Base-by-base conservation (phyloP, 441 rosid species). In the Populus trichocarpa region DNA sequence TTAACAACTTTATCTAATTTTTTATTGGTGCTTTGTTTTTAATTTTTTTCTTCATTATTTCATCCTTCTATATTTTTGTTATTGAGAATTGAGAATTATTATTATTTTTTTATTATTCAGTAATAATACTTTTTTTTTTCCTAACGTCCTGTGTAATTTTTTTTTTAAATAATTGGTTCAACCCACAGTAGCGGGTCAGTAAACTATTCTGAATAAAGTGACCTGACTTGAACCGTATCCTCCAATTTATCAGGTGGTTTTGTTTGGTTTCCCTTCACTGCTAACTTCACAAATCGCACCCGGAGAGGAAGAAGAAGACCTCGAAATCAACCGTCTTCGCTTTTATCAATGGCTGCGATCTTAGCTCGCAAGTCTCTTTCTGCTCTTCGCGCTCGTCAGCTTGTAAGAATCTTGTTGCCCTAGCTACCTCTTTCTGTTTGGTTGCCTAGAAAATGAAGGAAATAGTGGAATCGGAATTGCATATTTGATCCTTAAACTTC, bases 361-460 rank as follows among this genome's bases (percentile, higher is more conserved):
- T 78, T 94, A 71, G 97, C 96, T 84, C 97, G 98, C 83, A 93
- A 90, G 84, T 91, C 98, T 67, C 89, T 96, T 75, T 83, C 83
- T 63, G 86, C 88, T 76, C 86, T 94, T 73, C 92, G 89, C 40
- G 88, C 93, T 85, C 96, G 98, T 69, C 92, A 91, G 78, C 88
- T 90, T 77, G 98, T 94, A 74, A 83, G 94, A 38, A 69, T 70
- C 78, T 77, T 68, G 66, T 35, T 12, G 38, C 73, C 66, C 83
- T 42, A 33, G 1, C 5, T 38, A 0, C 36, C 33, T 35, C 46
- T 28, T 63, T 59, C 22, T 16, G 73, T 78, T 63, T 78, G 69
- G 38, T 67, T 72, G 59, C 40, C 6, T 40, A 70, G 80, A 82
- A 80, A 74, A 23, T 72, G 79, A 38, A 68, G 59, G 32, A 38